Evolutionary conservation across 768 basidiomycete genomes (phyloP).

Genomic region (Strobilomyces dryophilus): DNA sequence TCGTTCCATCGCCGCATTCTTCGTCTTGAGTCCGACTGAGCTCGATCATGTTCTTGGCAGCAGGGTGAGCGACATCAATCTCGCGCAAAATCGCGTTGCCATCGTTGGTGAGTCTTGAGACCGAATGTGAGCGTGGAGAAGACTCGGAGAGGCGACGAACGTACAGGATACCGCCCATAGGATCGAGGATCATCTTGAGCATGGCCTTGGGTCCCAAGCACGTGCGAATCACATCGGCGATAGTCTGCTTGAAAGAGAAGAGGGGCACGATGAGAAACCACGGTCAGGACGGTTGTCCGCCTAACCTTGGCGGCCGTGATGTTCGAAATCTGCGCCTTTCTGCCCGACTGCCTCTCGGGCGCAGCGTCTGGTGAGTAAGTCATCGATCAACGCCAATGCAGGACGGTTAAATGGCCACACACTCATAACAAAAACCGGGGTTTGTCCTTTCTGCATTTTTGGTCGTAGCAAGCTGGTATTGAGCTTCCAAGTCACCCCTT

Average conservation of each 20-base stretch:
- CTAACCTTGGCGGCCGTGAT: conserved; percentile 94
- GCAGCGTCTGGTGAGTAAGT: conserved; percentile 62
- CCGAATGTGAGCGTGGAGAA: background rate
- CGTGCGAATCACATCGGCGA: conserved; percentile 96
- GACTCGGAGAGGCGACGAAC: conserved; percentile 21
- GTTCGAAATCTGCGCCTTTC: conserved; percentile 95
- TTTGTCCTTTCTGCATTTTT: conserved; percentile 44
- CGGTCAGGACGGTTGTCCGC: background rate
- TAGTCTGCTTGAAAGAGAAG: conserved; percentile 56
- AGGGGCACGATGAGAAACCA: background rate
- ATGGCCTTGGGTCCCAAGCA: conserved; percentile 97
- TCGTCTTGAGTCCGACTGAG: conserved; percentile 97
- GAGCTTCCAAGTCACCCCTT: background rate
- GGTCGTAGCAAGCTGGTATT: background rate
- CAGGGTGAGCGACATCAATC: conserved; percentile 98
- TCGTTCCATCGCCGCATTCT: conserved; percentile 98
- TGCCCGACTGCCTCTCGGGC: conserved; percentile 89
- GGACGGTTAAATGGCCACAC: conserved; percentile 15
- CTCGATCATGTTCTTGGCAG: conserved; percentile 99
- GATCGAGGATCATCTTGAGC: conserved; percentile 99
- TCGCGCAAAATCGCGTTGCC: conserved; percentile 99
- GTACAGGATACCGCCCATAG: conserved; percentile 98
- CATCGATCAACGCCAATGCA: background rate
- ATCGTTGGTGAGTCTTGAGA: conserved; percentile 84
- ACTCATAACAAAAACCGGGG: conserved; percentile 87